phyloP scores from a whole-genome alignment of 345 rosid species.

The Eucalyptus shirleyi region DNA sequence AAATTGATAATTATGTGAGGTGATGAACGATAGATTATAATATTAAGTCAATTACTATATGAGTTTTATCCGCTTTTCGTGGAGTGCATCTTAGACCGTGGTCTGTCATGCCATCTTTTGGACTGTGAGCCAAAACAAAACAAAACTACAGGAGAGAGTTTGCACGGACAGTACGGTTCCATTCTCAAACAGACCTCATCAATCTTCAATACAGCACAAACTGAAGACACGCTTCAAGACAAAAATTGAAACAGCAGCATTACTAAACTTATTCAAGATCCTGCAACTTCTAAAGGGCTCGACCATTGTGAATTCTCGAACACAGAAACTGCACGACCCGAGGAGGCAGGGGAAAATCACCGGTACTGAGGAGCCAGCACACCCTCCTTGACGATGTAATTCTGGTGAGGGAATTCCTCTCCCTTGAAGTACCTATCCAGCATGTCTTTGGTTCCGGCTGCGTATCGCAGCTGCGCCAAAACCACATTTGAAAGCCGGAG shows the following conservation, averaged over 20 bases:
- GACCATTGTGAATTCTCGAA: neutral
- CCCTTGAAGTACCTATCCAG: conserved; percentile 84
- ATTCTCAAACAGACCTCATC: neutral
- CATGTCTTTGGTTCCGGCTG: conserved; percentile 90
- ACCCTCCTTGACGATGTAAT: conserved; percentile 82
- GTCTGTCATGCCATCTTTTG: neutral
- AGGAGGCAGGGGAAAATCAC: neutral
- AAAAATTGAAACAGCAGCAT: neutral
- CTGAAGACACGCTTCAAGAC: neutral
- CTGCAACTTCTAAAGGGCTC: neutral
- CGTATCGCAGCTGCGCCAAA: conserved; percentile 57
- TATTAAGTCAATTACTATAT: too few species aligned
- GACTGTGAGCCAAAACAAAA: neutral
- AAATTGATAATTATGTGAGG: neutral
- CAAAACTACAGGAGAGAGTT: neutral
- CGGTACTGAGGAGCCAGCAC: conserved; percentile 70
- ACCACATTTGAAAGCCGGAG: neutral
- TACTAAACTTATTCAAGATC: neutral
- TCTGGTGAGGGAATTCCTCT: conserved; percentile 59
- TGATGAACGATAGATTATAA: too few species aligned
- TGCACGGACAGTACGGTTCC: neutral
- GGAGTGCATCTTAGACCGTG: neutral
- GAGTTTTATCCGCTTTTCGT: neutral
- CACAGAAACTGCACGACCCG: neutral
- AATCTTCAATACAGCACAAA: too few species aligned